Conservation (phyloP, 2,329 filamentous ascomycete genomes). For the Neonectria hederae region DNA sequence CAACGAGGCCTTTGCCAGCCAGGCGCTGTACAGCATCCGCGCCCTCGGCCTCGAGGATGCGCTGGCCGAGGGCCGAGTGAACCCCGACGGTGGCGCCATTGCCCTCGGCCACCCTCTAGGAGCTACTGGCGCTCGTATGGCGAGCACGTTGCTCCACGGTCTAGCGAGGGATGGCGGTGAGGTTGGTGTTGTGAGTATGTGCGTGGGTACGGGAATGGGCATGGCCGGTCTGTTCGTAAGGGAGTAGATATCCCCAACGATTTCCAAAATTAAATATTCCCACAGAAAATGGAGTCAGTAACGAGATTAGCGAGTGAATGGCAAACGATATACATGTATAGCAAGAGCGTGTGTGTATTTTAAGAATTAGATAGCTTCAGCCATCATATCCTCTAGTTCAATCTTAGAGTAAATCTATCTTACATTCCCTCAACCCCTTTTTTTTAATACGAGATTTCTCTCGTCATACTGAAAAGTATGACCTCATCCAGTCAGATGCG, state of each 20-base stretch:
- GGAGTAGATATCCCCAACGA: slow-evolving; percentile 25
- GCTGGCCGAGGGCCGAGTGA: slow-evolving; percentile 75
- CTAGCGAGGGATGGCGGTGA: slow-evolving; percentile 75
- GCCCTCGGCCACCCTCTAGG: slow-evolving; percentile 93
- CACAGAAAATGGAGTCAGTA: neutral
- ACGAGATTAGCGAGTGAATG: neutral
- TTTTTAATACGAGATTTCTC: neutral
- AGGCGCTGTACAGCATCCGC: slow-evolving; percentile 75
- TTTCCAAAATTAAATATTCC: neutral
- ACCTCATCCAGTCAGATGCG: neutral
- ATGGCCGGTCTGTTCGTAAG: slow-evolving; percentile 41
- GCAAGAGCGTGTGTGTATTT: neutral
- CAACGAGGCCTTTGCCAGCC: slow-evolving; percentile 82
- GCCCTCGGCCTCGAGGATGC: slow-evolving; percentile 71
- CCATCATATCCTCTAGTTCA: neutral
- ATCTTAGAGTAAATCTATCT: neutral
- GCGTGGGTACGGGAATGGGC: slow-evolving; percentile 69
- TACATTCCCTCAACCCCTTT: neutral
- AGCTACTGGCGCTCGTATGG: slow-evolving; percentile 84
- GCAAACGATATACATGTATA: neutral
- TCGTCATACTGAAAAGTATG: neutral
- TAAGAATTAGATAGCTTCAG: neutral
- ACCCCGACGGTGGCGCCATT: slow-evolving; percentile 93
- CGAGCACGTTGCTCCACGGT: slow-evolving; percentile 75
- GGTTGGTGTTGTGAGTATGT: slow-evolving; percentile 91